A percentile compares a stretch with the other conserved stretches of the same genome.
phyloP scores from a whole-genome alignment of 2,329 filamentous ascomycete species.

The Myriosclerotinia duriaeana region DNA sequence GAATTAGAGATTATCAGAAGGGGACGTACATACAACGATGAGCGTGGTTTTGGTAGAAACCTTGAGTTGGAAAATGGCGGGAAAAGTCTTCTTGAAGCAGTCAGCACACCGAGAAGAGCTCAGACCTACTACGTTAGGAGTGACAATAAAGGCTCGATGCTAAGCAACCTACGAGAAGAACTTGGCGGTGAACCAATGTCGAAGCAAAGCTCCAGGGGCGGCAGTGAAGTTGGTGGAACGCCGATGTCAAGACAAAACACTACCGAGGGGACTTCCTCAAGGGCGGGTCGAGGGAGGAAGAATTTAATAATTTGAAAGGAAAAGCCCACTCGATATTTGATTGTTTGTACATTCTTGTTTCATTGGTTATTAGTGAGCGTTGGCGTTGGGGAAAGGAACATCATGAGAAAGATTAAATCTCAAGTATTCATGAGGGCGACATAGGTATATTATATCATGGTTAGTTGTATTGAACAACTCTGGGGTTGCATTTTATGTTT shows the following conservation, averaged over 20 bases:
- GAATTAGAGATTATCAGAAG: conserved; percentile 39
- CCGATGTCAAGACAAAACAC: conserved; percentile 24
- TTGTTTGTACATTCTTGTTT: conserved; percentile 1
- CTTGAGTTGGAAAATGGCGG: conserved; percentile 39
- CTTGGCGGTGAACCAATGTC: conserved; percentile 29
- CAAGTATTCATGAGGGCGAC: conserved; percentile 2
- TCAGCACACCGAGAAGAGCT: conserved; percentile 23
- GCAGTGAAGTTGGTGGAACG: conserved; percentile 19
- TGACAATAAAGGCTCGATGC: conserved; percentile 26
- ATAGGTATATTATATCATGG: conserved; percentile 18
- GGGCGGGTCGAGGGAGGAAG: conserved; percentile 8
- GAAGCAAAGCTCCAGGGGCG: conserved; percentile 26
- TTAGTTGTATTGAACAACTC: not conserved
- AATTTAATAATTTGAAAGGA: conserved; percentile 10
- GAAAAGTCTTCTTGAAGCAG: conserved; percentile 32
- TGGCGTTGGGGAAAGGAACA: conserved; percentile 16
- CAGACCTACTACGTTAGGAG: conserved; percentile 23
- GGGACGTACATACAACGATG: conserved; percentile 37
- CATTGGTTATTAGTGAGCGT: conserved; percentile 8
- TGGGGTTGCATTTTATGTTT: not conserved
- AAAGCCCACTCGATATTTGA: not conserved
- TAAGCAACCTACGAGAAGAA: conserved; percentile 23
- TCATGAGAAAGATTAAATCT: conserved; percentile 2
- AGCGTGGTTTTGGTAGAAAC: conserved; percentile 37
- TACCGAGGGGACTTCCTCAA: conserved; percentile 19